These are phyloP conservation scores for Euphorbia schlechtendalii DNA, from an alignment of 441 rosid species.

Conservation along the genomic window DNA sequence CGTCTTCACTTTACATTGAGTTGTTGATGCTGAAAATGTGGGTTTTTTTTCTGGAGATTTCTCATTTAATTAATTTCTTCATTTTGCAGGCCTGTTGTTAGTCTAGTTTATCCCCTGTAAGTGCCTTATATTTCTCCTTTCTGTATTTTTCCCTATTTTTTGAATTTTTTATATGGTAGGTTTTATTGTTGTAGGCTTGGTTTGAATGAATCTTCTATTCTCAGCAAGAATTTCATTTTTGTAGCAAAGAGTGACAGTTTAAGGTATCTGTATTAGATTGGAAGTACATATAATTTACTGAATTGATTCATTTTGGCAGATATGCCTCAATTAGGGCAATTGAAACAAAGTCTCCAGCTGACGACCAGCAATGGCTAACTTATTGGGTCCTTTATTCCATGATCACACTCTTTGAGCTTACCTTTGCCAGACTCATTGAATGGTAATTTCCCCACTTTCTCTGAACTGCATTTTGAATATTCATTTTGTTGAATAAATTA, in stretches of 20 bases:
- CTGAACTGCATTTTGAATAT: neutral
- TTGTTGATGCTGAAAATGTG: neutral
- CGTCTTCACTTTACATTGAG: neutral
- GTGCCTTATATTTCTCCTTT: conserved; percentile 18
- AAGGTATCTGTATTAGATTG: neutral
- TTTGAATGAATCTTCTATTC: neutral
- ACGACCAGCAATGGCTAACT: conserved; percentile 95
- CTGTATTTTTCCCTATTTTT: neutral
- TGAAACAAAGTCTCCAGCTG: conserved; percentile 73
- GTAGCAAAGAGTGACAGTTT: neutral
- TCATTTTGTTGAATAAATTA: neutral
- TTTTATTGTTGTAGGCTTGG: neutral
- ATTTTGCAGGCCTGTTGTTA: conserved; percentile 80
- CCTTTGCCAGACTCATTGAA: conserved; percentile 76
- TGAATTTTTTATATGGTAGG: neutral
- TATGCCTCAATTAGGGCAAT: conserved; percentile 87
- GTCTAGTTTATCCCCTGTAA: conserved; percentile 93
- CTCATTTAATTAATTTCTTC: conserved; percentile 18
- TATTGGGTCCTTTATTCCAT: conserved; percentile 93
- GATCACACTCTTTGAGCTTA: conserved; percentile 80
- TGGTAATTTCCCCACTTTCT: conserved; percentile 38
- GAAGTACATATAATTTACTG: neutral
- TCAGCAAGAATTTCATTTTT: neutral
- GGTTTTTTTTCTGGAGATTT: neutral
- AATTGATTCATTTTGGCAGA: conserved; percentile 26